Base-by-base conservation (phyloP, 805 yeast species). In the Candida tammaniensis region DNA sequence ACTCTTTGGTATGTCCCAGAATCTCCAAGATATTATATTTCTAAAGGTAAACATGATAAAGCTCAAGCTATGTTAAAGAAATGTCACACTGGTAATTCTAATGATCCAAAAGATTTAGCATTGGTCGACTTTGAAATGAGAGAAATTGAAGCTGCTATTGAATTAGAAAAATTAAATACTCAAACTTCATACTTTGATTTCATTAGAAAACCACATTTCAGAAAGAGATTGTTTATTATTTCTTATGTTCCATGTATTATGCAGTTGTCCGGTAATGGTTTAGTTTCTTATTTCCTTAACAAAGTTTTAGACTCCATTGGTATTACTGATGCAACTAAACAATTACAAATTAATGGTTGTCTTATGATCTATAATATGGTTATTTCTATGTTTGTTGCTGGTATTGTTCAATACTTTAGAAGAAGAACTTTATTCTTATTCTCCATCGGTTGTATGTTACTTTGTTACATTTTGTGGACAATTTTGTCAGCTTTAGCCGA, bases 281-380 rank as follows among this genome's bases (percentile, higher is more conserved):
- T 74, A 39, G 73, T 72, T 17, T 67, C 76, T 4, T 74, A 72
- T 61, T 74, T 74, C 52, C 56, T 74, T 42, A 58, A 64, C 39
- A 61, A 65, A 46, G 81, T 77, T 10, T 62, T 76, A 43, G 49
- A 55, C 38, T 67, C 76, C 17, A 73, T 76, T 49, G 80, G 82
- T 39, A 70, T 76, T 46, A 71, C 72, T 30, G 61, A 59, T n/a
- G 55, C 63, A 17, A 54, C 54, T 31, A 53, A 57, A 36, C 76
- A 75, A 52, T 62, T 74, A 36, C 51, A 68, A 32, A 65, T 74
- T 49, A 75, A 76, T 49, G 79, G 74, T 36, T 68, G 70, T 39
- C 62, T 74, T 42, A 68, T 64, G 67, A 54, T 70, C 38, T 73
- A 61, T 52, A 72, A 72, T 57, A 64, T 66, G 44, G 59, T 54